Evolutionary conservation across 495 filamentous ascomycete species (phyloP).

Genomic region (Mycothermus thermophilus): DNA sequence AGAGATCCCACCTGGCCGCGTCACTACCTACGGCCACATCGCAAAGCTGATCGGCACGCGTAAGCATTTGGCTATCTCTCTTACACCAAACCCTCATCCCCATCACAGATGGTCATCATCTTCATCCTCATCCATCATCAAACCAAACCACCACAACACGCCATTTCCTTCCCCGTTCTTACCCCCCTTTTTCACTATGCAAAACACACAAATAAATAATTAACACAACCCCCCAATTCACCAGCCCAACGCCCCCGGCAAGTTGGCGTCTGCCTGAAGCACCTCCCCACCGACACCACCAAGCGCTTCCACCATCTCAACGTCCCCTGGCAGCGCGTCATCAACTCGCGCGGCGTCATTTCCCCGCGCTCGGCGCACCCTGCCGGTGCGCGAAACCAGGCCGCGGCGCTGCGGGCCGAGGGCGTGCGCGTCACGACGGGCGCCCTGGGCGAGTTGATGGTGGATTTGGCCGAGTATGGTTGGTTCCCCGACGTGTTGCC

Average conservation of each 20-base stretch:
- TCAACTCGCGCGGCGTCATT: conserved; percentile 74
- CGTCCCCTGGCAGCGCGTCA: conserved; percentile 90
- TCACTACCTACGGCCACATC: conserved; percentile 85
- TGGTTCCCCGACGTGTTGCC: conserved; percentile 59
- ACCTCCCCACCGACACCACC: conserved; percentile 45
- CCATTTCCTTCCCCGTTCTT: no score
- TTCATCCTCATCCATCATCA: background rate
- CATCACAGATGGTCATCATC: no score
- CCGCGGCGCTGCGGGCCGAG: conserved; percentile 48
- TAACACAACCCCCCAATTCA: background rate
- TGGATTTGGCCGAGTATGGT: conserved; percentile 54
- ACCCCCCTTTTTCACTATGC: background rate
- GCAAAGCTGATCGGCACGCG: conserved; percentile 65
- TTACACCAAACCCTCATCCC: background rate
- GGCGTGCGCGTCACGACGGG: conserved; percentile 53
- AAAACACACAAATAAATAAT: conserved; percentile 1
- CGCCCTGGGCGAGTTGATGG: conserved; percentile 53
- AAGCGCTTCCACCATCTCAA: conserved; percentile 52
- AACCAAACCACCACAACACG: background rate
- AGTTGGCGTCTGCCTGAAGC: conserved; percentile 78
- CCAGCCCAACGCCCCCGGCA: conserved; percentile 59
- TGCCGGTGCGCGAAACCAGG: conserved; percentile 55
- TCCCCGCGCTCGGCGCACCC: conserved; percentile 60
- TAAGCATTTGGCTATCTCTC: conserved; percentile 29
- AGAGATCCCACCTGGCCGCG: conserved; percentile 67